A percentile compares a stretch with the other conserved stretches of the same genome.
Conservation (phyloP, 352 stramenopile species). For the Globisporangium lucens region DNA sequence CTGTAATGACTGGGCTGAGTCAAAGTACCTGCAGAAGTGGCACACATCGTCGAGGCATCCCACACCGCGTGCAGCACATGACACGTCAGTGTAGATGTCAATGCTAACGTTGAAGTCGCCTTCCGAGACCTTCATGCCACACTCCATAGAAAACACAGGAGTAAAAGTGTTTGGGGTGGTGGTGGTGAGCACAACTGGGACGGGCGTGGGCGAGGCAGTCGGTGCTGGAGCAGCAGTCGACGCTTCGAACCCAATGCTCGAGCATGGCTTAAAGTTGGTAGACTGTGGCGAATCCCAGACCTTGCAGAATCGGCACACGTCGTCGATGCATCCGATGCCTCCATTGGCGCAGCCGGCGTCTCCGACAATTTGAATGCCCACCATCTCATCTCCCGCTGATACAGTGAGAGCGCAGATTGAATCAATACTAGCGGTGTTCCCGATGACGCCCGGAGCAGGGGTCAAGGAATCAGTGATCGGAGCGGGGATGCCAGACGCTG, state of each 20-base stretch:
- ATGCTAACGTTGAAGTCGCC: background rate
- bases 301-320: slow-evolving; percentile 34
- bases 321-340: slow-evolving; percentile 12
- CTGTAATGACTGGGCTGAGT: background rate
- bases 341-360: background rate
- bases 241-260: too few species aligned
- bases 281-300: slow-evolving; percentile 31
- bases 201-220: background rate
- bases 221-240: background rate
- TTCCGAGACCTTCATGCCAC: background rate
- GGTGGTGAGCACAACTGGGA: background rate
- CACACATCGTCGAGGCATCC: background rate
- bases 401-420: too few species aligned
- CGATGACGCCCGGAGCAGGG: too few species aligned
- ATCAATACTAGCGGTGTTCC: too few species aligned
- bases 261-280: slow-evolving; percentile 25
- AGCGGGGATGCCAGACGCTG: too few species aligned
- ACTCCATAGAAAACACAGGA: background rate
- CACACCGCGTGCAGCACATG: background rate
- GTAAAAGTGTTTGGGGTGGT: background rate
- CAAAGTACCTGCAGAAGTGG: background rate
- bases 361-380: too few species aligned
- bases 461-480: too few species aligned
- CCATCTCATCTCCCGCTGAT: too few species aligned
- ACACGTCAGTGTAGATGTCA: background rate